Evolutionary conservation across 495 filamentous ascomycete genomes (phyloP).

Genomic region (Chaetomidium leptoderma): DNA sequence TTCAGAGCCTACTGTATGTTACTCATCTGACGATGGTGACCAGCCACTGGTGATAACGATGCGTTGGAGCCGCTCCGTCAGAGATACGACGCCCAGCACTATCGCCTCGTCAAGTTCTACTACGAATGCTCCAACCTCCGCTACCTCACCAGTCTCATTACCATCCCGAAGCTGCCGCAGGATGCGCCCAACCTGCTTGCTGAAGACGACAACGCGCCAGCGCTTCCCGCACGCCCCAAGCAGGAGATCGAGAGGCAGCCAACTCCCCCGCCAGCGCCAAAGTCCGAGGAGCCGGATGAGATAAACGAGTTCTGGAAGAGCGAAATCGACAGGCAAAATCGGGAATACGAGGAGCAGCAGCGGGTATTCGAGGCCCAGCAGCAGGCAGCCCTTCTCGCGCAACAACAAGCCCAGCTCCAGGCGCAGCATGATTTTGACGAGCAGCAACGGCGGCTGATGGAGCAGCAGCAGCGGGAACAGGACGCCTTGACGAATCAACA

Average conservation of each 20-base stretch:
- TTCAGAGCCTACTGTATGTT: conserved; percentile 16
- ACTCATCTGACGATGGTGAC: conserved; percentile 25
- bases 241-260: conserved; percentile 62
- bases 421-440: conserved; percentile 92
- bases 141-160: conserved; percentile 93
- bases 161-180: conserved; percentile 89
- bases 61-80: conserved; percentile 84
- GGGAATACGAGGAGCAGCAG: conserved; percentile 92
- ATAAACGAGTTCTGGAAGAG: conserved; percentile 98
- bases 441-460: conserved; percentile 79
- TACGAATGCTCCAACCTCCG: conserved; percentile 97
- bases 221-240: conserved; percentile 76
- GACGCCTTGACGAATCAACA: conserved; percentile 85
- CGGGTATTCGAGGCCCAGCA: conserved; percentile 79
- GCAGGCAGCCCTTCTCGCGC: conserved; percentile 55
- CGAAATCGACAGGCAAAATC: conserved; percentile 82
- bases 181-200: conserved; percentile 84
- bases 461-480: conserved; percentile 86
- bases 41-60: conserved; percentile 89
- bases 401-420: conserved; percentile 74
- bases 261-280: conserved; percentile 58
- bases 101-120: conserved; percentile 94
- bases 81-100: conserved; percentile 91
- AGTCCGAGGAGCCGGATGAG: conserved; percentile 77
- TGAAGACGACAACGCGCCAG: conserved; percentile 78